phyloP scores from a whole-genome alignment of 73 alveolate species.

The Effrenium voratum region DNA sequence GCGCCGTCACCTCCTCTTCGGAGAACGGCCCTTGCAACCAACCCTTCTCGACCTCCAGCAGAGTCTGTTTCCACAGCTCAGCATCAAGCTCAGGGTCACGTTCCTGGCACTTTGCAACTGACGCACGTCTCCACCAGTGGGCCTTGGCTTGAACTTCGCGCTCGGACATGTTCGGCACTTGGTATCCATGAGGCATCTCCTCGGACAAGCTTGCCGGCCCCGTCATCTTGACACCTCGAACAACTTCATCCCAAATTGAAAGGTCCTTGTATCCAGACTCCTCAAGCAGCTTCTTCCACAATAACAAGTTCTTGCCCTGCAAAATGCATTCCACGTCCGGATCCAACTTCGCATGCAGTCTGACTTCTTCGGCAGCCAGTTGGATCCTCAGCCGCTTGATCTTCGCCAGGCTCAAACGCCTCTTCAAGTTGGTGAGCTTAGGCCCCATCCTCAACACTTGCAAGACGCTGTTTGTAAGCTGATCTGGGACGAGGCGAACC shows the following conservation, averaged over 20 bases:
- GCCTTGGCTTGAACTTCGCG: neutral
- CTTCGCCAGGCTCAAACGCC: neutral
- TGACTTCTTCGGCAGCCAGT: neutral
- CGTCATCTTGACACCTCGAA: neutral
- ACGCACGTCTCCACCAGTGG: neutral
- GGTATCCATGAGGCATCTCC: neutral
- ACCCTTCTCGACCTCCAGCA: neutral
- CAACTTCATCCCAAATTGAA: neutral
- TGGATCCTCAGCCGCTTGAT: neutral
- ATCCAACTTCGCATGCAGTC: neutral
- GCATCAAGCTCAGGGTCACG: neutral
- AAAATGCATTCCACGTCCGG: neutral
- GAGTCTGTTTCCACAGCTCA: neutral
- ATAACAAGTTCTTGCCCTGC: neutral
- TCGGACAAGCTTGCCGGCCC: neutral
- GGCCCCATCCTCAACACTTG: neutral
- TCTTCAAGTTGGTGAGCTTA: too few species aligned
- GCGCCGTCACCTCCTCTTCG: neutral
- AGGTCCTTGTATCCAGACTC: neutral
- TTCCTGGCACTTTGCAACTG: neutral
- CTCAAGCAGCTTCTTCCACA: neutral
- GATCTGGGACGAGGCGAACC: neutral
- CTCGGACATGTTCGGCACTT: neutral
- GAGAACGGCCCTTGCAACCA: neutral
- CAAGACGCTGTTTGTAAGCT: neutral